Conservation (phyloP, 768 basidiomycete genomes). For the Leccinum uliginosum region DNA sequence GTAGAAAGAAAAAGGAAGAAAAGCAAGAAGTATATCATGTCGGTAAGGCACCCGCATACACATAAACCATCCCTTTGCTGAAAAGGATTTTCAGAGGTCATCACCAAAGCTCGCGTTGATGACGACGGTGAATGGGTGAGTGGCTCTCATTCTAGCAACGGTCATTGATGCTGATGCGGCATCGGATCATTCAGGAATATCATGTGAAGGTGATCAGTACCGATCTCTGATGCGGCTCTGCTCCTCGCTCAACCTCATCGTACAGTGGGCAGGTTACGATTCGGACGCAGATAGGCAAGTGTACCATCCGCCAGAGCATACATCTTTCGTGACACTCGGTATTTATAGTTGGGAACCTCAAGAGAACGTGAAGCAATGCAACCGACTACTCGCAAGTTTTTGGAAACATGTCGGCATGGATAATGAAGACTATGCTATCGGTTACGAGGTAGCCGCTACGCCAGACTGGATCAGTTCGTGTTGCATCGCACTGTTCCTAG, state of each 20-base stretch:
- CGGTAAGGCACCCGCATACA: slow-evolving; percentile 30
- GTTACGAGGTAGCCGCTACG: slow-evolving; percentile 40
- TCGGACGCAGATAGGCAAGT: slow-evolving; percentile 53
- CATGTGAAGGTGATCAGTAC: slow-evolving; percentile 52
- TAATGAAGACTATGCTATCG: slow-evolving; percentile 48
- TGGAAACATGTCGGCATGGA: slow-evolving; percentile 59
- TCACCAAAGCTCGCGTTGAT: slow-evolving; percentile 52
- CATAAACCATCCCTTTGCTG: neutral
- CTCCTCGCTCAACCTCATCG: slow-evolving; percentile 3
- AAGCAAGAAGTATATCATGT: slow-evolving; percentile 43
- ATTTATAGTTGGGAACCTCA: slow-evolving; percentile 64
- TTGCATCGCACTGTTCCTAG: neutral
- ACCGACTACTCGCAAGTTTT: slow-evolving; percentile 58
- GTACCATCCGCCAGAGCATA: neutral
- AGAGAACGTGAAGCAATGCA: slow-evolving; percentile 52
- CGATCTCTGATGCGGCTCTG: neutral
- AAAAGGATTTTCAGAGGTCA: slow-evolving; percentile 44
- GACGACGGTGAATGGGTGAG: slow-evolving; percentile 51
- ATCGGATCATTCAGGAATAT: slow-evolving; percentile 47
- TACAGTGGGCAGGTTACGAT: slow-evolving; percentile 66
- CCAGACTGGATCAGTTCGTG: slow-evolving; percentile 56
- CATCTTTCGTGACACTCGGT: neutral
- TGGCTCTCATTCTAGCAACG: neutral
- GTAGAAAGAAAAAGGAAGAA: slow-evolving; percentile 25
- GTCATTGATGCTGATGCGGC: neutral